phyloP scores from a whole-genome alignment of 148 eudicot genomes.

The Persicaria maculosa region DNA sequence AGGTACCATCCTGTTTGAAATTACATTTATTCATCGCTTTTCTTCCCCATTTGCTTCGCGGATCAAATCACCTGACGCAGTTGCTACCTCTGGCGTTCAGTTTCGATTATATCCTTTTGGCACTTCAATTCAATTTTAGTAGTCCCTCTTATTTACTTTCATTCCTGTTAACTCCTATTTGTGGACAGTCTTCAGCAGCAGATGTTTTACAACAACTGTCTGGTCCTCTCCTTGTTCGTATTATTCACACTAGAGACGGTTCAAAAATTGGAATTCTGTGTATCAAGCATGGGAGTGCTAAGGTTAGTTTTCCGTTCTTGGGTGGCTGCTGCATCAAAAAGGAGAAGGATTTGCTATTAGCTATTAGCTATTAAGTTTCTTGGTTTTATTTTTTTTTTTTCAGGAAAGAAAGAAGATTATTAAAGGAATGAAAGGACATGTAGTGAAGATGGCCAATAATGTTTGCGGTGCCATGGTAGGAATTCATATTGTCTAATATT shows the following conservation, averaged over 20 bases:
- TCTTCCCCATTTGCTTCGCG: background rate
- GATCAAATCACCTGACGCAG: background rate
- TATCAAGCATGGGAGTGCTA: constrained; percentile 82
- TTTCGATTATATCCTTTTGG: background rate
- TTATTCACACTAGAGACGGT: constrained; percentile 83
- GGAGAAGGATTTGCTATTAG: background rate
- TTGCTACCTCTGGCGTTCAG: background rate
- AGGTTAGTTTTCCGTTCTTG: constrained; percentile 41
- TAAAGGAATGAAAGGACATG: constrained; percentile 73
- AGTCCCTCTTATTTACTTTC: background rate
- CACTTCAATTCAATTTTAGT: background rate
- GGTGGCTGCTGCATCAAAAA: background rate
- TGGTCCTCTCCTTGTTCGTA: constrained; percentile 66
- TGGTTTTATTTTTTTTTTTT: background rate
- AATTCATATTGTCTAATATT: constrained; percentile 12
- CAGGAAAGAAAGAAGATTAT: constrained; percentile 86
- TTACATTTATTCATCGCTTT: background rate
- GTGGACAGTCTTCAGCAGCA: constrained; percentile 61
- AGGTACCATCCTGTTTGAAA: constrained; percentile 33
- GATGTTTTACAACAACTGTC: constrained; percentile 70
- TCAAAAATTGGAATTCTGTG: constrained; percentile 76
- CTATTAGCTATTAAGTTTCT: background rate
- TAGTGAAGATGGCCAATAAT: constrained; percentile 66
- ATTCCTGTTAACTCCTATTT: constrained; percentile 23
- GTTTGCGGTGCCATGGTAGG: constrained; percentile 68